Evolutionary conservation across 768 basidiomycete species (phyloP).

Genomic region (Pholiota molesta): DNA sequence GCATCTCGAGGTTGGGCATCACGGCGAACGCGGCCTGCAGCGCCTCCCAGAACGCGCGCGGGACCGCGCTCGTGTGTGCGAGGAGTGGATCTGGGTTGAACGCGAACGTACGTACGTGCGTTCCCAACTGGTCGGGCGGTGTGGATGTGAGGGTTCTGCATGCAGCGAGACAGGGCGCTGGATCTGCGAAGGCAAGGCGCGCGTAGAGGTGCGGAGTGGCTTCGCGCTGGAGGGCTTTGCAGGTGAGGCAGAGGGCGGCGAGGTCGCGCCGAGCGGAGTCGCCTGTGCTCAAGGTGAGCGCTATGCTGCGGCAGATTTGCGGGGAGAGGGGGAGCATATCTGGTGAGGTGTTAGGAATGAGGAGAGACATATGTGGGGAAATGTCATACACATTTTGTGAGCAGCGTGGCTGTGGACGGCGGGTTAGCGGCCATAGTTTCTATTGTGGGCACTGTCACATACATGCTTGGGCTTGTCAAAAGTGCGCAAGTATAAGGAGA

Average conservation of each 20-base stretch:
- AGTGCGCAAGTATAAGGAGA: too few species aligned
- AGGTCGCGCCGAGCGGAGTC: constrained; percentile 37
- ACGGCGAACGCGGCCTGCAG: constrained; percentile 44
- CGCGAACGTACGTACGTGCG: constrained; percentile 45
- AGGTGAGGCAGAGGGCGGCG: constrained; percentile 44
- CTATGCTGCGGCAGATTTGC: constrained; percentile 46
- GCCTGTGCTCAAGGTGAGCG: constrained; percentile 28
- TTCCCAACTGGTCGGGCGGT: constrained; percentile 34
- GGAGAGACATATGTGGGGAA: not conserved
- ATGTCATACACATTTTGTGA: not conserved
- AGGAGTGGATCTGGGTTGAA: constrained; percentile 32
- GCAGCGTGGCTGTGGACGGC: too few species aligned
- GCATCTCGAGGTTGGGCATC: constrained; percentile 46
- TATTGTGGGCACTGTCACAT: too few species aligned
- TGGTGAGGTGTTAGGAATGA: constrained; percentile 1
- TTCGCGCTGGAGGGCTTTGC: constrained; percentile 47
- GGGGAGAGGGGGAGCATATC: constrained; percentile 36
- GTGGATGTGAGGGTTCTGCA: constrained; percentile 40
- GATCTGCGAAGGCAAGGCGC: constrained; percentile 39
- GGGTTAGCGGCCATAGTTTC: too few species aligned
- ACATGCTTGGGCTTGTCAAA: too few species aligned
- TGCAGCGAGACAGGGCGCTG: constrained; percentile 36
- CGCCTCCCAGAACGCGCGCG: constrained; percentile 45
- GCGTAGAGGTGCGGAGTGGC: constrained; percentile 51
- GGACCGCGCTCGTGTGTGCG: constrained; percentile 15